Base-by-base conservation (phyloP, 2,329 filamentous ascomycete genomes). In the Fusarium piperis region DNA sequence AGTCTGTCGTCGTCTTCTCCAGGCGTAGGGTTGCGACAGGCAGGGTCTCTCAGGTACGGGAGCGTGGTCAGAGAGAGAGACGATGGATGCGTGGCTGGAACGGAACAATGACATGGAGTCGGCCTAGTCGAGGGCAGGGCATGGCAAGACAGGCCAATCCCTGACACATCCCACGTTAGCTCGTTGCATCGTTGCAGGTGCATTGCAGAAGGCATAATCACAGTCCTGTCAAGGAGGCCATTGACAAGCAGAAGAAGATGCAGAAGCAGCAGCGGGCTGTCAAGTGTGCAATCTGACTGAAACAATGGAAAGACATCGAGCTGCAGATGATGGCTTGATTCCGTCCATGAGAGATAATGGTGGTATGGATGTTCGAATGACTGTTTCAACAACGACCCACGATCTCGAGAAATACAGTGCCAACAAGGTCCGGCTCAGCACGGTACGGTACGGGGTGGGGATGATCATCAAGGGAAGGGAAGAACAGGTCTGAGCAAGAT, bases 161-260 rank as follows among this genome's bases (percentile, higher is more conserved):
- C 59, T 64, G 62, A 46, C 41, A 18, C 53, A 28, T 38, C 41
- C 65, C 61, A 59, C 55, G 59, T 56, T 73, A 64, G 59, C 48
- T 39, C 62, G 64, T 70, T 75, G 72, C 73, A 75, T 74, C 62
- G 65, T 41, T 56, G 38, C 33, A 59, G 59, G 62, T 70, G 68
- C 68, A 60, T 68, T 65, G 68, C 69, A 71, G 70, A 68, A 75
- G 52, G 62, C 65, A 61, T 55, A 61, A 53, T 60, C 30, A 52
- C 11, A 53, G 51, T 53, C 28, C 32, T 44, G 35, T 63, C 48
- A 28, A 46, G 41, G 41, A 46, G 20, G 20, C 16, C 41, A 15
- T 46, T 16, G 11, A 26, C 20, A 26, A 44, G 26, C 23, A 41
- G 30, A 59, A 52, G 35, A n/a, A n/a, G n/a, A n/a, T n/a, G n/a